These are phyloP conservation scores for Funneliformis geosporum DNA, from an alignment of 192 early-diverging fungal genomes.

Conservation along the genomic window DNA sequence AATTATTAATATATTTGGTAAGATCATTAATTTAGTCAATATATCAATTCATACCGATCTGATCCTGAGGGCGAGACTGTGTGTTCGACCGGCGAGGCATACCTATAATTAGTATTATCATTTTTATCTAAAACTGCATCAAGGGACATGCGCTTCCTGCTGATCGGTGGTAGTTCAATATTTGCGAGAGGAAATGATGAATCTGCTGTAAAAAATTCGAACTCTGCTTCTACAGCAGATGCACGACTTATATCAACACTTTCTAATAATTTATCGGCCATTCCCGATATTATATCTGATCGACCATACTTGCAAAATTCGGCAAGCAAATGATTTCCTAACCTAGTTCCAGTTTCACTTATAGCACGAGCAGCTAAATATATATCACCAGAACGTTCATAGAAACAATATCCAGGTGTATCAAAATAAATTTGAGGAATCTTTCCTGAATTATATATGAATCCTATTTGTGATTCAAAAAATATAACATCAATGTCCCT, in stretches of 20 bases:
- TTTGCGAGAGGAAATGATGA: conserved; percentile 30
- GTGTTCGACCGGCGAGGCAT: conserved; percentile 5
- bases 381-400: conserved; percentile 37
- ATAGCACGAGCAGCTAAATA: conserved; percentile 39
- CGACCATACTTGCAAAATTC: conserved; percentile 38
- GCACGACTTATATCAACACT: conserved; percentile 8
- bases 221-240: conserved; percentile 1
- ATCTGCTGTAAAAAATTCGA: conserved; percentile 13
- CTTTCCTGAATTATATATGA: conserved; percentile 19
- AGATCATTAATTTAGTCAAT: neutral
- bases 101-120: conserved; percentile 25
- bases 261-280: conserved; percentile 33
- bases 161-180: neutral
- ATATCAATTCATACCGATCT: no score
- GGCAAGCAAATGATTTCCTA: conserved; percentile 34
- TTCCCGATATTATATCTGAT: conserved; percentile 30
- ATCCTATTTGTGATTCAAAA: conserved; percentile 19
- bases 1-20: no score
- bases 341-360: conserved; percentile 30
- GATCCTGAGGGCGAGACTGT: conserved; percentile 8
- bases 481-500: conserved; percentile 34
- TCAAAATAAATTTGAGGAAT: conserved; percentile 34
- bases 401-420: conserved; percentile 29
- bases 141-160: conserved; percentile 37
- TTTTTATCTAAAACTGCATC: conserved; percentile 38